Base-by-base conservation (phyloP, 352 stramenopile species). In the Paralagenidium karlingii region DNA sequence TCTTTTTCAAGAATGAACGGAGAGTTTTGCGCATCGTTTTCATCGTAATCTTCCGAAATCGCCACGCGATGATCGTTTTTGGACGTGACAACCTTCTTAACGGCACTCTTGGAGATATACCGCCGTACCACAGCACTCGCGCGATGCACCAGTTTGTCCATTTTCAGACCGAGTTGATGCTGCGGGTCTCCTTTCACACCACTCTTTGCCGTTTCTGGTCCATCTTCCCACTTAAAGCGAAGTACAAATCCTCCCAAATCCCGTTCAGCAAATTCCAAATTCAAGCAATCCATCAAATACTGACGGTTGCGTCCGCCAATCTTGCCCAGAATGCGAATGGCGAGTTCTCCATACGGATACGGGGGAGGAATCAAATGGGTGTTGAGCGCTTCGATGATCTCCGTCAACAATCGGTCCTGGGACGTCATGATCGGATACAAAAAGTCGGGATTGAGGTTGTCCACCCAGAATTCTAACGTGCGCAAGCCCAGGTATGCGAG, bases 391-490 rank as follows among this genome's bases (percentile, higher is more conserved):
- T 91, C 76, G 47, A 99, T 97, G 39, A 99, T 85, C 37, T 96
- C 79, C 9, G 87, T 95, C 8, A 98, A 68, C 22, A 94, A 38
- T 5, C 77, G 62, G 15, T 90, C 79, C 40, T 94, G 78, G 8
- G 76, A 91, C 9, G 73, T 90, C 78, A 96, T 93, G 50, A 96
- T 91, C 27, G 81, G 77, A 58, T 96, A 96, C 21, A 99, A 53
- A 51, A 96, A 99, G 43, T 98, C 89, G 5, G 94, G 85, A 58
- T 98, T 97, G 12, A 99, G 59, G 55, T 99, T 99, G 58, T 99
- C 95, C 7, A 98, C 84, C 96, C 94, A 99, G 56, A 99, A 98
- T 63, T 99, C 95, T 2, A 99, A 68, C 18, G 89, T 98, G 5
- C 88, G 73, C 22, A 98, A 58, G 24, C 86, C 94, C 26, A 99